Percentiles rank a stretch among this genome's conserved stretches.
Evolutionary conservation across 2,329 filamentous ascomycete genomes (phyloP).

Genomic region (Epichloe elymi): DNA sequence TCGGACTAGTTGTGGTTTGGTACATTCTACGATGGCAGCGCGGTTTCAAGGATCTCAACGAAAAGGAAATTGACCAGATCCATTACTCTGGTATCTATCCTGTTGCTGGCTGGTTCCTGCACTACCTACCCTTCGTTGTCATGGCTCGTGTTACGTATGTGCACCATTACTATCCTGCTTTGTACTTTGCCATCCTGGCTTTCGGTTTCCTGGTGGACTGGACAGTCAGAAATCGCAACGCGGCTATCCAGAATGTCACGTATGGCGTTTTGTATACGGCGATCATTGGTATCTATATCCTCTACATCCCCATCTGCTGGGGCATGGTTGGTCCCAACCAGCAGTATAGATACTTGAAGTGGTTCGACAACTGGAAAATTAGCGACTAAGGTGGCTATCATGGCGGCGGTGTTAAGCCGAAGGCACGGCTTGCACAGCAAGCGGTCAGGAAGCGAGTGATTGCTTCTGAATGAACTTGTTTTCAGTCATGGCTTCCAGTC

Average conservation of each 20-base stretch:
- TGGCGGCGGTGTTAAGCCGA: neutral
- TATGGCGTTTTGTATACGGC: constrained; percentile 62
- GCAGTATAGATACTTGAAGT: constrained; percentile 86
- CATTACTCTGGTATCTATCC: constrained; percentile 91
- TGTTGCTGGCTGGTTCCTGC: constrained; percentile 84
- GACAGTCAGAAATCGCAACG: constrained; percentile 54
- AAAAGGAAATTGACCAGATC: constrained; percentile 77
- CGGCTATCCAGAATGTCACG: constrained; percentile 49
- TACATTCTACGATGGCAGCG: constrained; percentile 94
- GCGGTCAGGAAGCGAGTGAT: neutral
- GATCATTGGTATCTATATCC: constrained; percentile 71
- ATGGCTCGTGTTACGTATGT: constrained; percentile 99
- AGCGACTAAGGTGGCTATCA: constrained; percentile 38
- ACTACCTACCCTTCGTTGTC: constrained; percentile 89
- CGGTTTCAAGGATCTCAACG: constrained; percentile 72
- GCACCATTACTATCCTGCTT: constrained; percentile 95
- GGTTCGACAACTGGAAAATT: constrained; percentile 80
- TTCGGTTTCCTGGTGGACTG: constrained; percentile 85
- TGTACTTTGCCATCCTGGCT: constrained; percentile 90
- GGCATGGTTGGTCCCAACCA: constrained; percentile 80
- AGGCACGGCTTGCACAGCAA: neutral
- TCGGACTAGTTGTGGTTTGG: constrained; percentile 63
- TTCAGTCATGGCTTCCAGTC: neutral
- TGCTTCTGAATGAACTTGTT: neutral
- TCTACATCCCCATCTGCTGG: constrained; percentile 90